Evolutionary conservation across 2,329 filamentous ascomycete species (phyloP).

Genomic region (Fusarium mexicanum): DNA sequence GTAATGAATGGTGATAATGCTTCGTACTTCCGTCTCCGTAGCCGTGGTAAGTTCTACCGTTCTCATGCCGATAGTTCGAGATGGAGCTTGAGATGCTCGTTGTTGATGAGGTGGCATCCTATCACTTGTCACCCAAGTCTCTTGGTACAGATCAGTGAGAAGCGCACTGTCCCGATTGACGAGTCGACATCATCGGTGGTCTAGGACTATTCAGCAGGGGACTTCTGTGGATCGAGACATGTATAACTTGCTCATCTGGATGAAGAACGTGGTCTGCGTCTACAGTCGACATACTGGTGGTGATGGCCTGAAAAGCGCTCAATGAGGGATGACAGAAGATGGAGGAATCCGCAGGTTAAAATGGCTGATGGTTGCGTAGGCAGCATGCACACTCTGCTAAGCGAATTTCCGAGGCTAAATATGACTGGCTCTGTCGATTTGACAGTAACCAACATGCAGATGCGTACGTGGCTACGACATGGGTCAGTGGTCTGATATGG

Average conservation of each 20-base stretch:
- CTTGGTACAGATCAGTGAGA: not conserved
- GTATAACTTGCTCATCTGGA: not conserved
- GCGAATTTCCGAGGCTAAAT: fast-evolving
- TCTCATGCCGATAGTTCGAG: not conserved
- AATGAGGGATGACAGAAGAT: too few species aligned
- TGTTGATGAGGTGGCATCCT: not conserved
- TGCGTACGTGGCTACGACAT: not conserved
- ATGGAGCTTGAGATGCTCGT: not conserved
- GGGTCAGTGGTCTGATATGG: not conserved
- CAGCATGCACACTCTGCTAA: fast-evolving
- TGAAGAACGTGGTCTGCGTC: not conserved
- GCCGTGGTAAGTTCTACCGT: constrained; percentile 15
- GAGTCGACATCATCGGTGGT: not conserved
- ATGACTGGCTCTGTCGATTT: not conserved
- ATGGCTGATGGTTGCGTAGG: not conserved
- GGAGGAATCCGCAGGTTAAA: not conserved
- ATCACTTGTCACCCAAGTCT: fast-evolving
- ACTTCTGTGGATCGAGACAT: fast-evolving
- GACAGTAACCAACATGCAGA: not conserved
- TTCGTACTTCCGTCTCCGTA: constrained; percentile 16
- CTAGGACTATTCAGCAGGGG: fast-evolving
- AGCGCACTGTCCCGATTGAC: not conserved
- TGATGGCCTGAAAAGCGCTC: not conserved
- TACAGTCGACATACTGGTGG: not conserved
- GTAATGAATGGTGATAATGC: fast-evolving